Evolutionary conservation across 2,329 filamentous ascomycete species (phyloP), one percentile per base, ranked within the genome.

Genomic region (Trichothecium roseum): DNA sequence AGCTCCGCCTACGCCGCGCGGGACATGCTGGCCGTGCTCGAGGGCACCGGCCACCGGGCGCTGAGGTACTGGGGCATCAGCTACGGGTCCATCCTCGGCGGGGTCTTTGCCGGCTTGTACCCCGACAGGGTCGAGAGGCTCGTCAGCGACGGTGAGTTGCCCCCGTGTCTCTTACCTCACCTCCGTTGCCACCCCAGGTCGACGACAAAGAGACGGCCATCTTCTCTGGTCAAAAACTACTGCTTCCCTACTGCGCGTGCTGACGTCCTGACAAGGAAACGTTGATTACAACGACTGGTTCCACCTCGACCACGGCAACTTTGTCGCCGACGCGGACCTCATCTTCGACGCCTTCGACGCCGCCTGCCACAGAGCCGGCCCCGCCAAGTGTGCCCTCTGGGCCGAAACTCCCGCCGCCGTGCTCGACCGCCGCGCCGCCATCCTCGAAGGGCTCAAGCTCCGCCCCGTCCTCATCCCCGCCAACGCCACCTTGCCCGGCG

Each of bases 231-330:
- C n/a, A n/a, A n/a, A n/a, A n/a, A n/a, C n/a, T n/a, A n/a, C n/a
- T n/a, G n/a, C n/a, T n/a, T n/a, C n/a, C 3, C 14, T 8, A 31
- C 31, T 41, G n/a, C n/a, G n/a, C n/a, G n/a, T n/a, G n/a, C n/a
- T n/a, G n/a, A n/a, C n/a, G n/a, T n/a, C 40, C n/a, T 35, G 4
- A 17, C 7, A 12, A 53, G 52, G 66, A 18, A 70, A 70, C 33
- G 65, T 68, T 12, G 66, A 70, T 42, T 70, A 75, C 42, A 62
- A 67, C 28, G 70, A 72, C 45, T 75, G 68, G 69, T 66, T 60
- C 37, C 54, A 59, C 18, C 58, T 64, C 9, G 50, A 52, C 1
- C 59, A 66, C 37, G 53, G 59, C 41, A 65, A 65, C 40, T 71
- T 70, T 35, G 46, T 73, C 6, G 56, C 56, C n/a, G 68, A 78